Evolutionary conservation across 2,329 filamentous ascomycete genomes (phyloP), one percentile per base, ranked within the genome.

Genomic region (Ascosphaera apis): DNA sequence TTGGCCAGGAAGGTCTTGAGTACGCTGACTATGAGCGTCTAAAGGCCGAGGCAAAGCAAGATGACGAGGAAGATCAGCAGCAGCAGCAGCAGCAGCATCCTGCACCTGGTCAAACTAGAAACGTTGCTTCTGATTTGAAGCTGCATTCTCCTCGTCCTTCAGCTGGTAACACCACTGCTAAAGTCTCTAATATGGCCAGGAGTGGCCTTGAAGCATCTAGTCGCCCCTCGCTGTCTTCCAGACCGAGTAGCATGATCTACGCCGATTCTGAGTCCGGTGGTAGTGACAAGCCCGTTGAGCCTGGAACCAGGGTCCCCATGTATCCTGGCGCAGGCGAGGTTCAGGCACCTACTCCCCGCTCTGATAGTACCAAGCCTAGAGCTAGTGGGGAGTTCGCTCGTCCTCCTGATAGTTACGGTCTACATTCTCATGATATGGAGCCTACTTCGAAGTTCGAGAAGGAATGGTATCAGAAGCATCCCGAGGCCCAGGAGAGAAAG

Each of bases 221-320:
- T n/a, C n/a, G n/a, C n/a, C n/a, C n/a, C n/a, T n/a, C n/a, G n/a
- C n/a, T n/a, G n/a, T n/a, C n/a, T n/a, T n/a, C n/a, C n/a, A n/a
- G n/a, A n/a, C n/a, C n/a, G n/a, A n/a, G n/a, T n/a, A n/a, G n/a
- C n/a, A n/a, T n/a, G n/a, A n/a, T n/a, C n/a, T n/a, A n/a, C n/a
- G n/a, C n/a, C n/a, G n/a, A n/a, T n/a, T n/a, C n/a, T n/a, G n/a
- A n/a, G n/a, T n/a, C n/a, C n/a, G n/a, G n/a, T n/a, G n/a, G n/a
- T n/a, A n/a, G n/a, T n/a, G n/a, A n/a, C n/a, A n/a, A n/a, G n/a
- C n/a, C n/a, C n/a, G n/a, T n/a, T n/a, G 80, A 91, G 51, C 88
- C 93, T 45, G 86, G 86, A 34, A 72, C 80, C 48, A 77, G 84
- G 49, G 86, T 98, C 28, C 88, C 88, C 35, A 88, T 98, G 80